Evolutionary conservation across 345 rosid species (phyloP), one percentile per base, ranked within the genome.

Genomic region (Gossypioides kirkii): DNA sequence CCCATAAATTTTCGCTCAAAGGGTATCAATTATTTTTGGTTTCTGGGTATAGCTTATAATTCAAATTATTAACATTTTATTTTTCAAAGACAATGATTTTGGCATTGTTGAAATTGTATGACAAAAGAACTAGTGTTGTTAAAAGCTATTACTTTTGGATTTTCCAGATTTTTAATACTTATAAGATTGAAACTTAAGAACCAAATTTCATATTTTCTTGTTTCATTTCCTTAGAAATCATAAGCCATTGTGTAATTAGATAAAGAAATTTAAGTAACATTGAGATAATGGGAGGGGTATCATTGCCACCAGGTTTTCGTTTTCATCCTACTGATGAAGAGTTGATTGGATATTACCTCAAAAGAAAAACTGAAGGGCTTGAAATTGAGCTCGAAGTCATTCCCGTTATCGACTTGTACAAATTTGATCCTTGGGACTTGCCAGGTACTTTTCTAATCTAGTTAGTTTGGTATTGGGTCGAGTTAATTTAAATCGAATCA

Each of bases 271-370:
- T 12, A 26, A 58, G 62, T 12, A 47, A 12, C 4, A 3, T 47
- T 60, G 59, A 42, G 53, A 75, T 1, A 70, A 90, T 92, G 97
- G 88, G 72, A 46, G 89, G 88, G 74, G 82, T 90, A 71, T 84
- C 82, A 55, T 72, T 94, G 82, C 97, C 97, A n/a, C 98, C 97
- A 0, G 89, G 97, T 58, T 94, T 92, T 74, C 84, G 93, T 22
- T 94, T 94, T 79, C 97, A 92, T 73, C 98, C 98, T 7, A 90
- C 91, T 16, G 95, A 94, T 70, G 98, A 92, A 70, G 98, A 94
- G 64, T 77, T 94, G 78, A 83, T 92, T 22, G 91, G 91, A 36
- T 90, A 92, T 79, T 92, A 94, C 86, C 78, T 94, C 43, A 87
- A 88, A 58, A 86, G 91, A 77, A 88, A 88, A 84, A 83, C 86